Evolutionary conservation across 768 basidiomycete species (phyloP).

Genomic region (Mycena venus): DNA sequence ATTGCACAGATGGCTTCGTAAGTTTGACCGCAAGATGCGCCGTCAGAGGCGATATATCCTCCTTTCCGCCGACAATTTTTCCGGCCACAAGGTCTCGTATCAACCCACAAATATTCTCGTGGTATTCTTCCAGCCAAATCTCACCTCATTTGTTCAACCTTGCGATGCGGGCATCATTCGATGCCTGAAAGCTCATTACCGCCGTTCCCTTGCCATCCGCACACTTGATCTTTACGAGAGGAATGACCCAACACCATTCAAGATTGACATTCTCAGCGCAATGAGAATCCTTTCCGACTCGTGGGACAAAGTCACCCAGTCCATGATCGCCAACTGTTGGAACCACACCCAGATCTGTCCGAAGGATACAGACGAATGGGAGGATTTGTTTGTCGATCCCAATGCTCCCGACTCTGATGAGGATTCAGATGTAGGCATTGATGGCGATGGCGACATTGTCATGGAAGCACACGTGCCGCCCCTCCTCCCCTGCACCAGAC

Average conservation of each 20-base stretch:
- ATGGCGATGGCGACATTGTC: background rate
- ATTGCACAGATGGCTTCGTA: background rate
- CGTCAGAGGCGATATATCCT: background rate
- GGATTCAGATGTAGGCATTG: background rate
- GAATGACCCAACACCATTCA: background rate
- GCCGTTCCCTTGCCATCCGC: background rate
- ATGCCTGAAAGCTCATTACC: background rate
- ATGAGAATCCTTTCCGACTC: background rate
- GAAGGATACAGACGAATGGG: background rate
- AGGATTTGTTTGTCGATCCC: background rate
- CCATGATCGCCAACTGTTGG: background rate
- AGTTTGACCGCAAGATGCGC: background rate
- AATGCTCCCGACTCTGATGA: background rate
- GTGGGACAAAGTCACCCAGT: background rate
- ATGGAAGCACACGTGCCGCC: background rate
- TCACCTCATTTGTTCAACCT: background rate
- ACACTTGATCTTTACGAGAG: background rate
- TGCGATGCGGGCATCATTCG: background rate
- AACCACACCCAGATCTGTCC: background rate
- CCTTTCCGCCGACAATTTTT: background rate
- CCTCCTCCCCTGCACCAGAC: background rate
- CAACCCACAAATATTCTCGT: background rate
- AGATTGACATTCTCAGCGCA: background rate
- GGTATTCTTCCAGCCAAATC: background rate
- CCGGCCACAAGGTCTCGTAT: background rate